Base-by-base conservation (phyloP, 2,329 filamentous ascomycete genomes). In the Byssoonygena ceratinophila region DNA sequence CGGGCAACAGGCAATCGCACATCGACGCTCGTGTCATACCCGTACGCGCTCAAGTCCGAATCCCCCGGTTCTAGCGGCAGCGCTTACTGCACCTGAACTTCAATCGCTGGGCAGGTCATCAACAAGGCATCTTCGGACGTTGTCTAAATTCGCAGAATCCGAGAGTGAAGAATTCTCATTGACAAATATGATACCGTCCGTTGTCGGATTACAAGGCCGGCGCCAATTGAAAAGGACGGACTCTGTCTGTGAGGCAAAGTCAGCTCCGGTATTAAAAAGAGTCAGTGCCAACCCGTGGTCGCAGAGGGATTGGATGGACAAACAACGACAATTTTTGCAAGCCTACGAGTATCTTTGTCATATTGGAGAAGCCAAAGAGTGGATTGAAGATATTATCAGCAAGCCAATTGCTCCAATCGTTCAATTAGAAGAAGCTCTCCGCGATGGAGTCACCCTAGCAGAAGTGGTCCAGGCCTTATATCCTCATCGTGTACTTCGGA, bases 341-440 rank as follows among this genome's bases (percentile, higher is more conserved):
- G 92, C 92, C 5, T 98, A 98, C 65, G 92, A 98, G 68, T 98
- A 98, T 66, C 83, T 98, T 34, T 98, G 92, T 66, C 92, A 98
- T 65, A 97, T 98, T 59, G 92, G 92, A 66, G 92, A 98, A 73
- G 92, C 92, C 20, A 97, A 97, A 66, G 91, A 97, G 69, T 98
- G 92, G 92, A 95, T 98, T 59, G 92, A 98, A 64, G 82, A 94
- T 65, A 81, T 96, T 55, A 87, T 92, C 52, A 81, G 91, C 57
- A 82, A 84, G 59, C 76, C 84, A 48, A 87, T 98, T 34, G 90
- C 92, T 2, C 86, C 91, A 0, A 95, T 97, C 60, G 85, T 98
- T 20, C 83, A 96, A 65, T 73, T 98, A 1, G 92, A 98, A 65
- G 90, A 98, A 68, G 88, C 88, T 12, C 73, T 98, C 39, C 80